phyloP scores from a whole-genome alignment of 805 yeast genomes.

The Metschnikowia koreensis region DNA sequence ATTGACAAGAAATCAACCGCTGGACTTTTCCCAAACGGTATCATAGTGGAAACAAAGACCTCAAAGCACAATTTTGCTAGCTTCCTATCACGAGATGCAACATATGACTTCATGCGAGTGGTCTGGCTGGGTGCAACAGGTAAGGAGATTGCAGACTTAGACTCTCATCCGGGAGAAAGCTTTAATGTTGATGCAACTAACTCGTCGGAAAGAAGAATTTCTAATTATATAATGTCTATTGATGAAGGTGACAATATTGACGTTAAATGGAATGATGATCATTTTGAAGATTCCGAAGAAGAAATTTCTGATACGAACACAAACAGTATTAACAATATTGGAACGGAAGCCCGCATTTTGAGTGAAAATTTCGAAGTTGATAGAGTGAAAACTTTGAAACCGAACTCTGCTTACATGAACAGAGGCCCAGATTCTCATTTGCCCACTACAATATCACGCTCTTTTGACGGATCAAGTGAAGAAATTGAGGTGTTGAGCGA shows the following conservation, averaged over 20 bases:
- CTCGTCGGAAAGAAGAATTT: constrained; percentile 11
- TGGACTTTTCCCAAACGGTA: constrained; percentile 89
- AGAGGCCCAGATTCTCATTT: constrained; percentile 46
- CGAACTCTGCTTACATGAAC: constrained; percentile 34
- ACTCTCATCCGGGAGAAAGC: constrained; percentile 1
- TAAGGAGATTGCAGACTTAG: constrained; percentile 16
- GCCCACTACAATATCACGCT: constrained; percentile 35
- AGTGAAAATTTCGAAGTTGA: background rate
- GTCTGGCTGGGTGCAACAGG: constrained; percentile 53
- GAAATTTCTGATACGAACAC: constrained; percentile 2
- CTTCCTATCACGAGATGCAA: constrained; percentile 76
- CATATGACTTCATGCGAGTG: constrained; percentile 65
- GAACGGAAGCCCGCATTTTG: background rate
- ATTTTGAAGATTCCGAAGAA: constrained; percentile 10
- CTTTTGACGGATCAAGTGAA: constrained; percentile 25
- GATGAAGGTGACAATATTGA: constrained; percentile 18
- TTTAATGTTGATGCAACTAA: background rate
- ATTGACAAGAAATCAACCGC: constrained; percentile 85
- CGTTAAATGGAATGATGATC: constrained; percentile 4
- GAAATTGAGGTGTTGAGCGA: constrained; percentile 60
- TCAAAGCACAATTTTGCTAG: constrained; percentile 81
- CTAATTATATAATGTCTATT: constrained; percentile 16
- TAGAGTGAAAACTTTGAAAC: constrained; percentile 32
- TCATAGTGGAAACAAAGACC: constrained; percentile 62
- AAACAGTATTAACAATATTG: background rate